Evolutionary conservation across 768 basidiomycete species (phyloP), one percentile per base, ranked within the genome.

Genomic region (Strobilomyces confusus): DNA sequence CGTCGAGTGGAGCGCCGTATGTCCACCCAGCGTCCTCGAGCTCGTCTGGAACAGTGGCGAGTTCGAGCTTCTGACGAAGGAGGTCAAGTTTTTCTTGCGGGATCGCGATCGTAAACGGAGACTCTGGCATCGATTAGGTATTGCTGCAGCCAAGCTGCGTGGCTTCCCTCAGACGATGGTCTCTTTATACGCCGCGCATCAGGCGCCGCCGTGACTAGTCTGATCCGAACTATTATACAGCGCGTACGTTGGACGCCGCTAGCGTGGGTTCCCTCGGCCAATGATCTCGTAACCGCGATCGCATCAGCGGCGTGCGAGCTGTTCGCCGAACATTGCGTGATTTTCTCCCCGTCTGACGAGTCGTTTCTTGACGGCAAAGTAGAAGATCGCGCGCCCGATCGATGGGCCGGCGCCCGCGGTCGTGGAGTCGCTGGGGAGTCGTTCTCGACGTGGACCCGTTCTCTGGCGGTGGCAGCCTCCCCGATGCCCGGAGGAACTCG

Each of bases 11-110:
- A 0, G 23, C 72, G 5, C 83, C 83, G 48, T 83, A 85, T 20
- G 72, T 74, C 73, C 77, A 75, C 0, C 68, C 75, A 0, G 75
- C 77, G 15, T 74, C 71, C 9, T 81, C 72, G 2, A 86, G 70
- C 55, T 85, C 83, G 59, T 84, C 80, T 0, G 84, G 84, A 17
- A 84, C 73, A 1, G 63, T 68, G 0, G 75, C 62, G 19, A 80
- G 70, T 0, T 68, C 70, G 13, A 86, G 78, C 56, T 81, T 85
- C 42, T 64, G 59, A 8, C 64, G 64, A 13, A 85, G 72, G 13
- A 67, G 26, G 0, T 65, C 60, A 23, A 86, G 63, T 15, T 72
- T 60, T 1, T 63, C 63, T 37, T 80, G 77, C 0, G 81, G 52
- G 12, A 86, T 60, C 9, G 73, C 49, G 30, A 86, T 75, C 37